Conservation (phyloP, 2,329 filamentous ascomycete genomes). For the Calonectria honghensis region DNA sequence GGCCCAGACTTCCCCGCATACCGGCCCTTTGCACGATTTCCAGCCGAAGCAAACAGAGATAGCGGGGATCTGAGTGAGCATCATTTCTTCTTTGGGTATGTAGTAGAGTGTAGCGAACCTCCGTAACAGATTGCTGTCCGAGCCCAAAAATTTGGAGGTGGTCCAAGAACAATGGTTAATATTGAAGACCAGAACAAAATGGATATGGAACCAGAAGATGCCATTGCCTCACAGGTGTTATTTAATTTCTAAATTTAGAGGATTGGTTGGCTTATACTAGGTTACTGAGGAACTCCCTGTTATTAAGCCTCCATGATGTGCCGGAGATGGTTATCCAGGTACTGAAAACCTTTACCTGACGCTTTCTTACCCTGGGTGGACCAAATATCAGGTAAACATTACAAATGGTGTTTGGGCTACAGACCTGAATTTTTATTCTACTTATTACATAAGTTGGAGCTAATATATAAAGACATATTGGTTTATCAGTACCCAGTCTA, state of each 20-base stretch:
- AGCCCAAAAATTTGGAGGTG: neutral
- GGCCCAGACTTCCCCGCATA: constrained; percentile 1
- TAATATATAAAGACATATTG: neutral
- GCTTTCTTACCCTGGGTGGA: neutral
- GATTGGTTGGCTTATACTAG: too few relatives aligned
- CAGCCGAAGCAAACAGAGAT: neutral
- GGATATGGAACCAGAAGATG: neutral
- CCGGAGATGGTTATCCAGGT: neutral
- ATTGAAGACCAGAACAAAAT: neutral
- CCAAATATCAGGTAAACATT: neutral
- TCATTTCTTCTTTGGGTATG: neutral
- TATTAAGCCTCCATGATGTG: neutral
- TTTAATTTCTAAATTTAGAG: too few relatives aligned
- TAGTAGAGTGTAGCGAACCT: neutral
- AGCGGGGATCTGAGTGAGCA: neutral
- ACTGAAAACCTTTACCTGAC: neutral
- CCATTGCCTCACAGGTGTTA: neutral
- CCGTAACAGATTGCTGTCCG: neutral
- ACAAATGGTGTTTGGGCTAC: neutral
- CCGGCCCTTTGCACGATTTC: neutral
- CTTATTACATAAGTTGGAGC: rapidly evolving
- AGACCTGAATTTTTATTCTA: neutral
- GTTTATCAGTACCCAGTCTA: neutral
- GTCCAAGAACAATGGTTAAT: neutral
- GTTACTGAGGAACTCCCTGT: rapidly evolving